These are phyloP conservation scores for Cytospora mali DNA, from an alignment of 2,329 filamentous ascomycete genomes.

Conservation along the genomic window DNA sequence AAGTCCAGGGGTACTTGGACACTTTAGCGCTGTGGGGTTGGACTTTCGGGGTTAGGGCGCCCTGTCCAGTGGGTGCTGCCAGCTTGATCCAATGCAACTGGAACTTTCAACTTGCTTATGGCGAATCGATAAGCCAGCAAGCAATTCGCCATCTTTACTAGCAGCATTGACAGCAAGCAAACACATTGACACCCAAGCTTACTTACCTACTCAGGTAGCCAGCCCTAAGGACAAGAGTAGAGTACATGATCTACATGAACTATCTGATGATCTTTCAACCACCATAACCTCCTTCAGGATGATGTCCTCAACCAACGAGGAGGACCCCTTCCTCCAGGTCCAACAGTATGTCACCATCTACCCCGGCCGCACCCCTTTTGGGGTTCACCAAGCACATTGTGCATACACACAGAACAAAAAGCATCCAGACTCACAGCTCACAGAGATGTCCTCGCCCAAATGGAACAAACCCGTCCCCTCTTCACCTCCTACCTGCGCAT, in stretches of 20 bases:
- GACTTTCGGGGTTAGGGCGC: not conserved
- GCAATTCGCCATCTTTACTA: not conserved
- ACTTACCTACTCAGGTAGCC: not conserved
- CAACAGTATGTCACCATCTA: slow-evolving; percentile 55
- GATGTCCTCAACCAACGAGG: slow-evolving; percentile 69
- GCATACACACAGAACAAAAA: not conserved
- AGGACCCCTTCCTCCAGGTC: slow-evolving; percentile 73
- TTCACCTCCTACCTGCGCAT: slow-evolving; percentile 97
- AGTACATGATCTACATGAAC: not conserved
- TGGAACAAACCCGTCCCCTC: slow-evolving; percentile 78
- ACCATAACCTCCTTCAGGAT: slow-evolving; percentile 44
- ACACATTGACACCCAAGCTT: not conserved
- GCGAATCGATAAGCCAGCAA: slow-evolving; percentile 8
- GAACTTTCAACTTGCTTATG: no score
- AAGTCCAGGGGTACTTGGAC: slow-evolving; percentile 21
- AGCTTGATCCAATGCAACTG: not conserved
- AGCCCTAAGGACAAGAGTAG: not conserved
- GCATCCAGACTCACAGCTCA: slow-evolving; percentile 1
- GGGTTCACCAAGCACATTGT: not conserved
- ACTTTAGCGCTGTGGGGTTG: slow-evolving; percentile 11
- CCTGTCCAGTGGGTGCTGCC: slow-evolving; percentile 5
- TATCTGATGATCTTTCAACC: slow-evolving; percentile 21
- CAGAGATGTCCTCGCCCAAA: slow-evolving; percentile 86
- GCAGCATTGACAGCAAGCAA: not conserved
- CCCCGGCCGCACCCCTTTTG: slow-evolving; percentile 7